phyloP scores from a whole-genome alignment of 2,329 filamentous ascomycete genomes.

The Pyrenophora teres region DNA sequence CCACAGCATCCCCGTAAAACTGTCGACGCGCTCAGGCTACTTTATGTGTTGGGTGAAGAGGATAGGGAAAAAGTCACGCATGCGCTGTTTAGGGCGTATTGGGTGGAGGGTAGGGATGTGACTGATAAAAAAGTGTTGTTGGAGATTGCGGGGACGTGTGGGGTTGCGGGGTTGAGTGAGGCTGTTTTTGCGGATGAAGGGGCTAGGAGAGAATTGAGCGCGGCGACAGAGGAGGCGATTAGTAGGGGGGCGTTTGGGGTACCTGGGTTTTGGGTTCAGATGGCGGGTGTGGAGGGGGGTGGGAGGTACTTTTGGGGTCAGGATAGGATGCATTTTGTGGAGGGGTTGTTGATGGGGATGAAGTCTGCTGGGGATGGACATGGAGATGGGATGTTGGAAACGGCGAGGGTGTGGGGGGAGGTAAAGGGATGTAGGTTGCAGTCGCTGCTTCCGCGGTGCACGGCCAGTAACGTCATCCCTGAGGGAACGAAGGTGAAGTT shows the following conservation, averaged over 20 bases:
- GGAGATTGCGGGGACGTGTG: conserved; percentile 30
- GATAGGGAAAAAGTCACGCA: conserved; percentile 29
- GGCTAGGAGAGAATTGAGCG: conserved; percentile 34
- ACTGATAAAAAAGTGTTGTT: conserved; percentile 28
- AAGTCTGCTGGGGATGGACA: background rate
- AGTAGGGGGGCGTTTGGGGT: conserved; percentile 43
- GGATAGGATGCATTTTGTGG: conserved; percentile 46
- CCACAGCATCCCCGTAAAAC: conserved; percentile 41
- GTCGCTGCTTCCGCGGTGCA: conserved; percentile 32
- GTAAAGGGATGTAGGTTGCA: background rate
- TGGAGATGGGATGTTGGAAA: background rate
- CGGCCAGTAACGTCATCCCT: conserved; percentile 10
- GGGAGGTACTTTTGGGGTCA: conserved; percentile 45
- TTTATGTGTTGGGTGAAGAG: conserved; percentile 29
- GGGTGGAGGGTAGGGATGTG: conserved; percentile 40
- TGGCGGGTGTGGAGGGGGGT: conserved; percentile 17
- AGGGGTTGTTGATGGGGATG: conserved; percentile 31
- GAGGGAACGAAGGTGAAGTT: conserved; percentile 16
- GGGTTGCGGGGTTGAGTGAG: conserved; percentile 20
- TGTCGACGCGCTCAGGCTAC: conserved; percentile 38
- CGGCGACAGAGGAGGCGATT: conserved; percentile 35
- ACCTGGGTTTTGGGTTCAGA: conserved; percentile 42
- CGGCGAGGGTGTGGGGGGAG: background rate
- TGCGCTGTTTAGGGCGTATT: conserved; percentile 39
- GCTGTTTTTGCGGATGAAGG: conserved; percentile 20